Evolutionary conservation across 495 filamentous ascomycete species (phyloP), one percentile per base, ranked within the genome.

Genomic region (Xylaria telfairii): DNA sequence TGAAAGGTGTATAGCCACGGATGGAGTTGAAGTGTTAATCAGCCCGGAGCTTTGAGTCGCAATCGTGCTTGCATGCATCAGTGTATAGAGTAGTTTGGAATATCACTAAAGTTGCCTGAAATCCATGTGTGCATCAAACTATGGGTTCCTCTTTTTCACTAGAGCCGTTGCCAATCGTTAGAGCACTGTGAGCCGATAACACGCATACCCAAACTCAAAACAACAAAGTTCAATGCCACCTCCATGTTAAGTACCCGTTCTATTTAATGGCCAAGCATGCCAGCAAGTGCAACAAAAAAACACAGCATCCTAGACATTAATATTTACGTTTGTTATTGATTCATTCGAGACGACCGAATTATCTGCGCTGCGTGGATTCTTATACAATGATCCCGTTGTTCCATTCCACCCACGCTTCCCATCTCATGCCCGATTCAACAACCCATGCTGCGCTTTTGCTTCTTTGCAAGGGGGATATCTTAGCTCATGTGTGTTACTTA

Each of bases 391-490:
- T 10, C 32, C 56, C 30, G 17, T 10, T 28, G 6, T 34, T 37
- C 19, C 19, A 8, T 59, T 24, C 56, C 0, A 6, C 7, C 56
- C 26, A 28, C 34, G 10, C 26, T 32, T 26, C 24, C 42, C 62
- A 19, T 51, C 37, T n/a, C 8, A 37, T 37, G 15, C 42, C 24
- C 1, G 26, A 17, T 46, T 47, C 28, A n/a, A 57, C 28, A n/a
- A 57, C 30, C 49, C 42, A 49, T 49, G 62, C 28, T 32, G 17
- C 37, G 42, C 62, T 42, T 21, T 8, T 9, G 26, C 17, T 3
- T 37, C 42, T 46, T 61, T 32, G 53, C 8, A 28, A 32, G 15
- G 24, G 21, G 61, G 61, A 65, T 70, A 70, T 70, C 68, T 70
- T 56, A 47, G 49, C 60, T 70, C 65, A 59, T 46, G n/a, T 26